Percentiles rank a stretch among this genome's conserved stretches.
Conservation (phyloP, 1,284 basidiomycete genomes). For the Stereum hirsutum region DNA sequence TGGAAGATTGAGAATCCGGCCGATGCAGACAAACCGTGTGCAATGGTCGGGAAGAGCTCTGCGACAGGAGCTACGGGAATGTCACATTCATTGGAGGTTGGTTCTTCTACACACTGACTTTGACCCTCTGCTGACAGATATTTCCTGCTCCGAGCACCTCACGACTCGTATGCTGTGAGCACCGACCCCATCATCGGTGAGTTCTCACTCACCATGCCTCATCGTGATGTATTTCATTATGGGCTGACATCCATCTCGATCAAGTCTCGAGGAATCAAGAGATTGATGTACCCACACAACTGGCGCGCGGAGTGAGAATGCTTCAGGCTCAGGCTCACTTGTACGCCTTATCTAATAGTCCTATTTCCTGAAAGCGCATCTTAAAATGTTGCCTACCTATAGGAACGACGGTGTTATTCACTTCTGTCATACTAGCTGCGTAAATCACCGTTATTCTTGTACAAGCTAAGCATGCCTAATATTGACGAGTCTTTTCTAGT, state of each 20-base stretch:
- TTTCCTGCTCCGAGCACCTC: slow-evolving; percentile 29
- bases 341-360: slow-evolving; percentile 9
- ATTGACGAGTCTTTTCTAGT: slow-evolving; percentile 13
- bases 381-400: background rate
- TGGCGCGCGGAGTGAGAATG: slow-evolving; percentile 60
- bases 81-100: slow-evolving; percentile 47
- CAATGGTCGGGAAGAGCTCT: slow-evolving; percentile 50
- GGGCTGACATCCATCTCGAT: background rate
- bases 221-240: background rate
- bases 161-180: slow-evolving; percentile 61
- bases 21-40: slow-evolving; percentile 24
- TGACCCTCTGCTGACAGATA: background rate
- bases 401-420: slow-evolving; percentile 33
- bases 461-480: slow-evolving; percentile 8
- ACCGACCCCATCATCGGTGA: slow-evolving; percentile 35
- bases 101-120: background rate
- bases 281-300: slow-evolving; percentile 47
- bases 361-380: background rate
- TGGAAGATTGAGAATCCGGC: background rate
- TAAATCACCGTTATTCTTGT: slow-evolving; percentile 18
- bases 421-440: slow-evolving; percentile 59
- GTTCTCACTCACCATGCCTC: slow-evolving; percentile 12
- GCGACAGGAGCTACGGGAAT: slow-evolving; percentile 49
- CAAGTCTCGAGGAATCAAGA: slow-evolving; percentile 52
- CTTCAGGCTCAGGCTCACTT: slow-evolving; percentile 67